Base-by-base conservation (phyloP, 1,284 basidiomycete species). In the Salmacisia buchloeana region DNA sequence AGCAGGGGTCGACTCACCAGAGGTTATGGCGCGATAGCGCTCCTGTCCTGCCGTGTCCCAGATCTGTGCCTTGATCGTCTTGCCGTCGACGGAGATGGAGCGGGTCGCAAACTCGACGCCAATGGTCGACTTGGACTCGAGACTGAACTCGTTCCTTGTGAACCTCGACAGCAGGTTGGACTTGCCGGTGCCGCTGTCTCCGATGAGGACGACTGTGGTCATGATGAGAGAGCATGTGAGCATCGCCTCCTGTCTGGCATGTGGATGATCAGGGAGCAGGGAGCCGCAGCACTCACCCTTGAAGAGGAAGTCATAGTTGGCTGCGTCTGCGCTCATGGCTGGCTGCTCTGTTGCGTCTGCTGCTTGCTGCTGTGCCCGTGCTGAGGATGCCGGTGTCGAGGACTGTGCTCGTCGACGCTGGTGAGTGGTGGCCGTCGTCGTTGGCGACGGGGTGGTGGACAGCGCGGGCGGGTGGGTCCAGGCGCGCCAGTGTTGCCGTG, bases 41-140 rank as follows among this genome's bases (percentile, higher is more conserved):
- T 97, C 94, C 83, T 97, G 94, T 43, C 96, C 94, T 79, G 96
- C 94, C 5, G 71, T 97, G 83, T 99, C 96, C 94, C 94, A 99
- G 76, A 99, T 97, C 83, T 99, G 94, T 33, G 94, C 94, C 83
- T 98, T 98, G 76, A 99, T 86, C 4, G 89, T 96, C 87, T 99
- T 99, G 49, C 88, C 87, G 81, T 97, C 94, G 18, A 97, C 91
- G 70, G 86, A 89, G 81, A 94, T 92, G 41, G 29, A 92, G 77
- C 96, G 87, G 58, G 94, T 97, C 9, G 94, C 94, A 80, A 99
- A 98, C 82, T 99, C 96, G 76, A 99, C 96, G 65, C 94, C 94
- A 81, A 99, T 98, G 25, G 94, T 98, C 56, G 71, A 73, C 69
- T 97, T 97, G 66, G 92, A 94, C 80, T 98, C 94, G 77, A 96